These are phyloP conservation scores for Stephanodiscus triporus DNA, from an alignment of 108 stramenopile genomes.

Conservation along the genomic window DNA sequence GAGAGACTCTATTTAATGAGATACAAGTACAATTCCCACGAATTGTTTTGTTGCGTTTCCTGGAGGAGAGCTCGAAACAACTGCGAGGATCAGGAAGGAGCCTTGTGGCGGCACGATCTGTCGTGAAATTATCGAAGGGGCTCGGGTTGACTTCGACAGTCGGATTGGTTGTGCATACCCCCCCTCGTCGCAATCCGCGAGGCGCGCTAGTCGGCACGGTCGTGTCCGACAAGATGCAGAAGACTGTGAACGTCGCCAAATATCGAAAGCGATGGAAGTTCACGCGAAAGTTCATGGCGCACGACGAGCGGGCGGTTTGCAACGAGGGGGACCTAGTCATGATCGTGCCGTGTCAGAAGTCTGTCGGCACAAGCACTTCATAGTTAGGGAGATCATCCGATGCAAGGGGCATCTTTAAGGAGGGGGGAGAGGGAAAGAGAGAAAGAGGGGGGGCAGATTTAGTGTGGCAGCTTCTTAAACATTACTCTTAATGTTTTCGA, in stretches of 20 bases:
- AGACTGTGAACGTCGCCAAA: slow-evolving; percentile 90
- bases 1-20: not conserved
- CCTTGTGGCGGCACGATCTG: too few species aligned
- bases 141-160: too few species aligned
- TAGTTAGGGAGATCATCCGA: slow-evolving; percentile 68
- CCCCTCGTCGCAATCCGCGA: slow-evolving; percentile 69
- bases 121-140: too few species aligned
- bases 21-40: too few species aligned
- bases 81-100: too few species aligned
- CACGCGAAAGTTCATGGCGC: slow-evolving; percentile 91
- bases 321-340: slow-evolving; percentile 84
- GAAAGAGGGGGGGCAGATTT: not conserved
- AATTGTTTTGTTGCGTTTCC: too few species aligned
- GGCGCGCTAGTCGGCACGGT: slow-evolving; percentile 83
- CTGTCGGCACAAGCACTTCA: slow-evolving; percentile 78
- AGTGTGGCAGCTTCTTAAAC: too few species aligned
- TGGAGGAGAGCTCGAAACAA: too few species aligned
- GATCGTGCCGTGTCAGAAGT: slow-evolving; percentile 90
- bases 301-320: slow-evolving; percentile 88
- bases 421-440: not conserved
- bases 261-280: slow-evolving; percentile 72
- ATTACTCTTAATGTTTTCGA: too few species aligned
- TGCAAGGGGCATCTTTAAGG: slow-evolving; percentile 78
- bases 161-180: too few species aligned
- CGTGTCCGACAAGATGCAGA: slow-evolving; percentile 88